Evolutionary conservation across 306 rosid genomes (phyloP).

Genomic region (Datisca glomerata): DNA sequence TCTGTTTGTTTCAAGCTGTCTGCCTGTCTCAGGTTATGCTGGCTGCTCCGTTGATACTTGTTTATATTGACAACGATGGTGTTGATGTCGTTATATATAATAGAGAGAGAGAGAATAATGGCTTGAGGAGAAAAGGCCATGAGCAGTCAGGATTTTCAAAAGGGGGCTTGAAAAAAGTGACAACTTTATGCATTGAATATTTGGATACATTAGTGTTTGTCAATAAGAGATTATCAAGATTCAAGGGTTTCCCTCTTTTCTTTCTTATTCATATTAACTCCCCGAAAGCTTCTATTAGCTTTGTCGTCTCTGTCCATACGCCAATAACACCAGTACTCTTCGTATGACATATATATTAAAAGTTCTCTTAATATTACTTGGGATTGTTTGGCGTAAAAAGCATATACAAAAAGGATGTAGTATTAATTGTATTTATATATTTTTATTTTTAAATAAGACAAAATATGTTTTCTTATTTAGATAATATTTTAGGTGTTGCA

Average conservation of each 20-base stretch:
- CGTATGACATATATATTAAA: too few species aligned
- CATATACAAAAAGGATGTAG: too few species aligned
- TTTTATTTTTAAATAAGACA: too few species aligned
- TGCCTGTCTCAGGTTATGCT: constrained; percentile 9
- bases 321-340: too few species aligned
- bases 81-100: constrained; percentile 18
- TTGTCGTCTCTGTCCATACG: too few species aligned
- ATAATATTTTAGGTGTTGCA: too few species aligned
- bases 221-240: constrained; percentile 18
- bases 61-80: constrained; percentile 22
- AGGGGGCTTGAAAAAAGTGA: constrained; percentile 4
- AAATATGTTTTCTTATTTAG: too few species aligned
- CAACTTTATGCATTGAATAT: constrained; percentile 23
- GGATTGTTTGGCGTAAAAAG: too few species aligned
- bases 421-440: too few species aligned
- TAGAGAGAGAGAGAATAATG: constrained; percentile 21
- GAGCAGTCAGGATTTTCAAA: constrained; percentile 3
- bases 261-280: constrained; percentile 27
- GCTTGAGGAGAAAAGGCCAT: constrained; percentile 46
- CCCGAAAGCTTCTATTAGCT: too few species aligned
- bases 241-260: constrained; percentile 39
- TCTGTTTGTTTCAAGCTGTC: not conserved
- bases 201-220: constrained; percentile 26
- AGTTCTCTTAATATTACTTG: too few species aligned
- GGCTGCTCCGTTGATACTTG: too few species aligned